Base-by-base conservation (phyloP, 331 rosid genomes). In the Acacia concinna region DNA sequence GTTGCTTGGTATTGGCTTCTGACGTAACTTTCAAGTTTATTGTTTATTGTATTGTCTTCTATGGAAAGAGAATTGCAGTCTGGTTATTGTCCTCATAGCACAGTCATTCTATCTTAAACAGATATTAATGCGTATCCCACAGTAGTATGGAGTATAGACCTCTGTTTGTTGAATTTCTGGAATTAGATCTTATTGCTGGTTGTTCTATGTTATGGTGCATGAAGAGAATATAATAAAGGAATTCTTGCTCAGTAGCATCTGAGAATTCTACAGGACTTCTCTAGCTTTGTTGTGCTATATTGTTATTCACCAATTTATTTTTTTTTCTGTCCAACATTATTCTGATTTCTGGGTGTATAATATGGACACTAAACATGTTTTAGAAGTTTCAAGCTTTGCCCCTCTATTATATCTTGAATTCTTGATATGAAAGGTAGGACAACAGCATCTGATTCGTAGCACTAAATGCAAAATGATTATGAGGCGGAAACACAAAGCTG, bases 91-190 rank as follows among this genome's bases (percentile, higher is more conserved):
- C 78, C 81, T 77, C 54, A 80, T 79, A 17, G 44, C 77, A 83
- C 75, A 31, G 73, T 40, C 68, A 35, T 41, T 76, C 83, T 66
- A 9, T 76, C 85, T 82, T 85, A 79, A 84, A 80, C 89, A 64
- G 86, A 87, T 89, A 75, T 49, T 44, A 30, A 38, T 59, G 79
- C 68, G 41, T 65, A 65, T 68, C 63, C 52, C 75, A 47, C 10
- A 21, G 30, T 30, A 57, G 14, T 35, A 40, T 77, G 30, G 38
- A 47, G 20, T 35, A 40, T 77, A 23, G 51, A 40, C 69, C 77
- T 37, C 70, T 9, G 62, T 74, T 65, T 43, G 44, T 41, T 41
- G 67, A 74, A 79, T 44, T 56, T 32, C 15, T 65, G 59, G 65
- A n/a, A 43, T 32, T 49, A 34, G 35, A 40, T 75, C 67, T 57